Evolutionary conservation across 1,284 basidiomycete species (phyloP), one percentile per base, ranked within the genome.

Genomic region (Papiliotrema flavescens): DNA sequence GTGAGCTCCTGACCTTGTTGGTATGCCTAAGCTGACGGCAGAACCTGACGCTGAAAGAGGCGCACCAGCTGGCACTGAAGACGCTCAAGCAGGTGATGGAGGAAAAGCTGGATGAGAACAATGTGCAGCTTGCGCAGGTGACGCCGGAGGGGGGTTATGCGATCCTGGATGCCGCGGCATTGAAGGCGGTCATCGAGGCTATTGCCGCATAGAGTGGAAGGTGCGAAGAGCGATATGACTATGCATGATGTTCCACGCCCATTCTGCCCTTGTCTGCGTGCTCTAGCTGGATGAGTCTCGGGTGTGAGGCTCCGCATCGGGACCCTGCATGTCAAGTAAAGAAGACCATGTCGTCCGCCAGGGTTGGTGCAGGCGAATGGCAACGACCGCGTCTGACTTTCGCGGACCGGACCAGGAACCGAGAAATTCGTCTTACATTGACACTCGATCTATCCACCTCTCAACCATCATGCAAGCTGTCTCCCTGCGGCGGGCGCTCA

Each of bases 31-130:
- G 36, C 50, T 46, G 36, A 26, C 17, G 28, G 32, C 20, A 98
- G 93, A 87, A 88, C 84, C 95, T 98, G 86, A 87, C 88, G 8
- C 80, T 98, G 26, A 79, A 82, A 61, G 93, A 98, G 74, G 96
- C 94, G 1, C 89, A 94, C 65, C 80, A 84, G 34, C 79, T 98
- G 56, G 88, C 90, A 13, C 79, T 98, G 58, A 87, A 87, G 60
- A 90, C 97, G 42, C 79, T 98, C 61, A 98, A 98, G 80, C 94
- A 98, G 79, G 96, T 99, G 47, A 99, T 98, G 96, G 96, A 99
- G 77, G 96, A 98, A 81, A 95, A 95, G 77, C 83, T 98, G 40
- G 92, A 97, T 77, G 90, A 96, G 71, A 90, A 96, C 79, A 98
- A 98, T 68, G 93, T 99, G 22, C 95, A 98, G 77, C 81, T 99